Evolutionary conservation across 805 yeast species (phyloP).

Genomic region (Yamadazyma ubonensis): DNA sequence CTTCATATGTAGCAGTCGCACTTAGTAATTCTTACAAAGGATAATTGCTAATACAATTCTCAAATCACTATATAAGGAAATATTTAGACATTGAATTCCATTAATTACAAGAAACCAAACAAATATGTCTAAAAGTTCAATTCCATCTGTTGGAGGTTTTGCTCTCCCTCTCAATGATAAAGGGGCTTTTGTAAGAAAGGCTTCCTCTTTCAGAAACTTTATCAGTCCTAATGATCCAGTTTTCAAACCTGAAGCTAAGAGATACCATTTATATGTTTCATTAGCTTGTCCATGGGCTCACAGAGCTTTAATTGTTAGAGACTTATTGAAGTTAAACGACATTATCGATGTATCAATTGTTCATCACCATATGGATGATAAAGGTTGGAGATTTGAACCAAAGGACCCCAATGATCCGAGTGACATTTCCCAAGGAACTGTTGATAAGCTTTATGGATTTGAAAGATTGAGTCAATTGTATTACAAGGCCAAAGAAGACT

Average conservation of each 20-base stretch:
- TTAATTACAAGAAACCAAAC: neutral
- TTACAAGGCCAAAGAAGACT: constrained; percentile 70
- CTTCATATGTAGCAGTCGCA: neutral
- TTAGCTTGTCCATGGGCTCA: constrained; percentile 97
- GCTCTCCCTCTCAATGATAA: constrained; percentile 10
- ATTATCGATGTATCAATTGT: constrained; percentile 73
- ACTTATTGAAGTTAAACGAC: constrained; percentile 64
- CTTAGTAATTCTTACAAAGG: constrained; percentile 7
- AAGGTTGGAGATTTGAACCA: constrained; percentile 84
- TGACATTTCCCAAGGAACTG: constrained; percentile 51
- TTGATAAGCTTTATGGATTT: constrained; percentile 52
- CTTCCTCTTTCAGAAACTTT: constrained; percentile 55
- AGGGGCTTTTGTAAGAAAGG: constrained; percentile 20
- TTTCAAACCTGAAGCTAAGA: constrained; percentile 69
- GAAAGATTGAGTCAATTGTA: constrained; percentile 69
- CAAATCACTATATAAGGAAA: neutral
- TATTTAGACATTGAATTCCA: neutral
- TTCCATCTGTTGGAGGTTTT: constrained; percentile 9
- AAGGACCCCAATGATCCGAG: constrained; percentile 44
- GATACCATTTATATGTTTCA: constrained; percentile 87
- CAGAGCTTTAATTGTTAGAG: constrained; percentile 70
- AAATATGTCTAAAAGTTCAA: constrained; percentile 8
- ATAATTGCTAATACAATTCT: neutral
- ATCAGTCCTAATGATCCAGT: constrained; percentile 57
- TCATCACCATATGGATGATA: constrained; percentile 83